Evolutionary conservation across 139 green algal species (phyloP).

Genomic region (Zygnema circumcarinatum): DNA sequence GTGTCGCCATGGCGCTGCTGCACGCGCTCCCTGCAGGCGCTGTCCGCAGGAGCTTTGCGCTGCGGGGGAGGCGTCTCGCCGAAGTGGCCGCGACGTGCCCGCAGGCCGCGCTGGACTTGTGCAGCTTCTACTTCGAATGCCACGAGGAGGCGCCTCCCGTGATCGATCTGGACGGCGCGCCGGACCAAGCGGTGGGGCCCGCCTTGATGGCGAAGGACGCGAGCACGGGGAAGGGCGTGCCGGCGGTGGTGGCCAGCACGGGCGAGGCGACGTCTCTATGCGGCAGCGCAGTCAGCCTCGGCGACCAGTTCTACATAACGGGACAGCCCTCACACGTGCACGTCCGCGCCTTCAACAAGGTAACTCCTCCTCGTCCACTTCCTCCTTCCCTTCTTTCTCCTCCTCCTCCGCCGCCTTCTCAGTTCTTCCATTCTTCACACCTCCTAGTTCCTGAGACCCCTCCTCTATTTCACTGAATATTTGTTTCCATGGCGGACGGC

Average conservation of each 20-base stretch:
- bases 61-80: not conserved
- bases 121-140: not conserved
- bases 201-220: not conserved
- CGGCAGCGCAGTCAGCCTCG: not conserved
- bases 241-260: not conserved
- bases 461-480: not conserved
- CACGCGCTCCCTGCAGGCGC: not conserved
- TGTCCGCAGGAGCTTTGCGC: not conserved
- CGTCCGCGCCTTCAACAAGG: constrained; percentile 31
- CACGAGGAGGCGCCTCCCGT: not conserved
- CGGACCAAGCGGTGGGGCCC: not conserved
- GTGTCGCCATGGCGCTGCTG: not conserved
- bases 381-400: not conserved
- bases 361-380: not conserved
- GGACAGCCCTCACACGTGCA: not conserved
- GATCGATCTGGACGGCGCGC: not conserved
- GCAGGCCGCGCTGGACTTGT: not conserved
- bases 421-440: not conserved
- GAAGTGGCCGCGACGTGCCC: not conserved
- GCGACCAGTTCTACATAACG: constrained; percentile 15
- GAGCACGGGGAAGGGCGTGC: not conserved
- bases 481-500: not conserved
- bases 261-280: constrained; percentile 11
- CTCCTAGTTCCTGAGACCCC: not conserved
- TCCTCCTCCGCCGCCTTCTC: not conserved